These are phyloP conservation scores for Arachnopeziza araneosa DNA, from an alignment of 2,329 filamentous ascomycete species.

Conservation along the genomic window DNA sequence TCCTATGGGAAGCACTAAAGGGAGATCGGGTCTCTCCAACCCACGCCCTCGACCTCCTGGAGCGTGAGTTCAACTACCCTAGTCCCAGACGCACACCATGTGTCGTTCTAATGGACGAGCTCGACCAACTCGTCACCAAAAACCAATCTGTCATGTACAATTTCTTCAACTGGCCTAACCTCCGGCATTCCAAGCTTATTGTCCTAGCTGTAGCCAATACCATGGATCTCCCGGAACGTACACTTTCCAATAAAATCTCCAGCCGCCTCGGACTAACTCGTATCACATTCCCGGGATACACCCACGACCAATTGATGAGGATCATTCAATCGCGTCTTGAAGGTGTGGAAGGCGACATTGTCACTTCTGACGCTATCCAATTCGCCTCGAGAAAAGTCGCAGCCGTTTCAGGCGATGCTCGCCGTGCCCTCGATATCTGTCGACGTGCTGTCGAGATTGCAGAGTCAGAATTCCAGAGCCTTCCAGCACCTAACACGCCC, in stretches of 20 bases:
- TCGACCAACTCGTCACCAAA: constrained; percentile 95
- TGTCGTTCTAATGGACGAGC: constrained; percentile 96
- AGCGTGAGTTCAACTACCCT: constrained; percentile 87
- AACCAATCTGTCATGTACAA: constrained; percentile 99
- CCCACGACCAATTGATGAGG: constrained; percentile 92
- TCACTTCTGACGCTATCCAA: constrained; percentile 88
- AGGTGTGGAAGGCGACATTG: constrained; percentile 81
- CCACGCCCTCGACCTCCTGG: constrained; percentile 84
- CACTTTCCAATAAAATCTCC: constrained; percentile 96
- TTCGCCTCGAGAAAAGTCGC: constrained; percentile 96
- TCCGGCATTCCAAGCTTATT: constrained; percentile 87
- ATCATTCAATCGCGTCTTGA: constrained; percentile 94
- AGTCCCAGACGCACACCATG: constrained; percentile 88
- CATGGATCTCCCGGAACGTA: constrained; percentile 95
- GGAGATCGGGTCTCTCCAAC: constrained; percentile 87
- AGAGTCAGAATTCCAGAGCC: constrained; percentile 57
- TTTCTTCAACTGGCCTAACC: constrained; percentile 97
- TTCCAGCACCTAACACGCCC: constrained; percentile 47
- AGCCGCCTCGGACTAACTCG: constrained; percentile 83
- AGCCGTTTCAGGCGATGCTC: constrained; percentile 89
- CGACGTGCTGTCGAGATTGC: constrained; percentile 91
- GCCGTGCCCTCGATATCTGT: constrained; percentile 91
- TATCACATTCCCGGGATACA: constrained; percentile 96
- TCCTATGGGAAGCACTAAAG: constrained; percentile 94
- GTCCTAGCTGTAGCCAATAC: constrained; percentile 97